phyloP scores from a whole-genome alignment of 1,139 yeast genomes.

The Taphrina flavorubra region DNA sequence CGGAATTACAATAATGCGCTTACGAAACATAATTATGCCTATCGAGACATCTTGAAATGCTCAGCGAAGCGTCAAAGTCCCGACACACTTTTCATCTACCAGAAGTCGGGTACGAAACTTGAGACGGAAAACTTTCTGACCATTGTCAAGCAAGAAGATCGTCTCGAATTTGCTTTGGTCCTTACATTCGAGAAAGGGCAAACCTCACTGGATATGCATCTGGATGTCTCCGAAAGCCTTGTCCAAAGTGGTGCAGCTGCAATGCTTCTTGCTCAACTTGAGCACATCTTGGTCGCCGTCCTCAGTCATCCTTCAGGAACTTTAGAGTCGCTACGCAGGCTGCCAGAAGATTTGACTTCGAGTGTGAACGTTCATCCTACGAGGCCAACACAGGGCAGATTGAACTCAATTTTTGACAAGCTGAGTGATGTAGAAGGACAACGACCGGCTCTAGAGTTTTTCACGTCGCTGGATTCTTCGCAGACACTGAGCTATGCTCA shows the following conservation, averaged over 20 bases:
- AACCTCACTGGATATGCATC: neutral
- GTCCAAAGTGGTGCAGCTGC: constrained; percentile 4
- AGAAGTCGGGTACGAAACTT: constrained; percentile 25
- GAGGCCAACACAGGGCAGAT: constrained; percentile 5
- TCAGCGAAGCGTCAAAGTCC: constrained; percentile 8
- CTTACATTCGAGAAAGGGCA: constrained; percentile 19
- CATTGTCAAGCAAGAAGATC: constrained; percentile 18
- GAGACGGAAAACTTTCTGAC: neutral
- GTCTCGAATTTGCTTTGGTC: constrained; percentile 25
- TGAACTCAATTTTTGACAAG: constrained; percentile 20
- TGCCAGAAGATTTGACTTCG: constrained; percentile 9
- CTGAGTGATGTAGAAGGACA: neutral
- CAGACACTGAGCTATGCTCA: constrained; percentile 35
- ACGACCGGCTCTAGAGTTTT: constrained; percentile 33
- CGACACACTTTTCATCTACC: constrained; percentile 36
- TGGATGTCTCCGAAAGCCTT: constrained; percentile 7
- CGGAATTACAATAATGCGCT: neutral
- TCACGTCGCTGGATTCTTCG: constrained; percentile 6
- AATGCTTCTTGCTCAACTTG: constrained; percentile 18
- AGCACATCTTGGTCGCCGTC: neutral
- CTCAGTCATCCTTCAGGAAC: neutral
- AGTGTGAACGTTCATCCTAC: neutral
- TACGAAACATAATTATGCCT: constrained; percentile 13
- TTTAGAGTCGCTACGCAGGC: neutral
- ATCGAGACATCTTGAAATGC: constrained; percentile 35